These are phyloP conservation scores for Aureobasidium sp. DNA, from an alignment of 2,329 filamentous ascomycete species.

Conservation along the genomic window DNA sequence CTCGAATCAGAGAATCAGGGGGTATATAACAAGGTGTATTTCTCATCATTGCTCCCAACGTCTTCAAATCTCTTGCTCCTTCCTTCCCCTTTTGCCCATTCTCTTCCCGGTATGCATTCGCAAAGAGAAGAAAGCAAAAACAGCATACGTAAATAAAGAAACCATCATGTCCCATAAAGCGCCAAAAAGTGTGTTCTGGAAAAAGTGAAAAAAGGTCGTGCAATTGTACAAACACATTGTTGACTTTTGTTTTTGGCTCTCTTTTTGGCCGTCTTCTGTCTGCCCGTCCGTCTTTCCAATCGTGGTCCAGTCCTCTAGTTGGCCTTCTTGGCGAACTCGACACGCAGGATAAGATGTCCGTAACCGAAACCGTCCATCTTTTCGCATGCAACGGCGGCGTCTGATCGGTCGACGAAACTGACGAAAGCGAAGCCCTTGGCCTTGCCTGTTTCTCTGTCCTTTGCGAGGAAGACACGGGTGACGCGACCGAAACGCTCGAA, in stretches of 20 bases:
- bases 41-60: slow-evolving; percentile 1
- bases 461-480: slow-evolving; percentile 94
- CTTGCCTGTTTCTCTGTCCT: slow-evolving; percentile 90
- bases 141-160: slow-evolving; percentile 5
- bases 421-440: slow-evolving; percentile 99
- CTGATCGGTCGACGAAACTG: slow-evolving; percentile 82
- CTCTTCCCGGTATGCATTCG: not conserved
- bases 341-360: slow-evolving; percentile 77
- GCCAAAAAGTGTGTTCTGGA: slow-evolving; percentile 4
- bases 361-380: slow-evolving; percentile 97
- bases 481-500: slow-evolving; percentile 97
- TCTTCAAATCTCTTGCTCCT: not conserved
- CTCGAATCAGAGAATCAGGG: not conserved
- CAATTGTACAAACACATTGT: slow-evolving; percentile 2
- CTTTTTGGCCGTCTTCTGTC: not conserved
- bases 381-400: slow-evolving; percentile 86
- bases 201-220: not conserved
- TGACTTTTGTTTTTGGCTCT: not conserved
- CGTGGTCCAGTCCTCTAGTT: slow-evolving; percentile 21
- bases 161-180: slow-evolving; percentile 5
- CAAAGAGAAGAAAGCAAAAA: not conserved
- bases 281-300: not conserved
- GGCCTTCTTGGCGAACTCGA: slow-evolving; percentile 73
- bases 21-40: slow-evolving; percentile 11
- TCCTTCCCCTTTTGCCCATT: not conserved